These are phyloP conservation scores for Debaryomyces udenii DNA, from an alignment of 1,139 yeast genomes.

Conservation along the genomic window DNA sequence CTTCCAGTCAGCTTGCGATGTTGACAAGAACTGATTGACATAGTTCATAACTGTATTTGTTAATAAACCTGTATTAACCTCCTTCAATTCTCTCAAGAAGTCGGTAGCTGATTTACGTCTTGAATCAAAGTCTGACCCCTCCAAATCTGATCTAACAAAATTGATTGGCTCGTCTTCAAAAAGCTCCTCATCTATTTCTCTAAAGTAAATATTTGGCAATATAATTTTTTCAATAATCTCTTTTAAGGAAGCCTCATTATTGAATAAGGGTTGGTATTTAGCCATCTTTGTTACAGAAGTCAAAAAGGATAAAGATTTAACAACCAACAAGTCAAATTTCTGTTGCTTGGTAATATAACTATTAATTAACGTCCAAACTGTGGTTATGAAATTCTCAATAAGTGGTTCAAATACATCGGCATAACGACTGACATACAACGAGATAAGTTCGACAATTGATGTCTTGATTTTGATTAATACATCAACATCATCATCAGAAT, in stretches of 20 bases:
- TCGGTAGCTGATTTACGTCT: conserved; percentile 91
- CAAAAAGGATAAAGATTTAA: conserved; percentile 77
- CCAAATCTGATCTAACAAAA: conserved; percentile 87
- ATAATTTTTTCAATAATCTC: conserved; percentile 83
- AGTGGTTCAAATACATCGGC: conserved; percentile 85
- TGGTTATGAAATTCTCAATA: conserved; percentile 76
- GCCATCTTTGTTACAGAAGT: conserved; percentile 80
- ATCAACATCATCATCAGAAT: conserved; percentile 75
- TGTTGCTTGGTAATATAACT: conserved; percentile 63
- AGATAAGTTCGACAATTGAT: conserved; percentile 80
- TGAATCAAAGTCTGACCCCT: conserved; percentile 92
- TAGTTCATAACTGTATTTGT: conserved; percentile 80
- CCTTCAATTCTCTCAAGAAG: conserved; percentile 83
- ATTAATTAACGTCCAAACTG: conserved; percentile 79
- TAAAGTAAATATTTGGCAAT: conserved; percentile 82
- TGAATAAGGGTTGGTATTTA: conserved; percentile 60
- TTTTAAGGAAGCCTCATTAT: conserved; percentile 66
- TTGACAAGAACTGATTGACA: conserved; percentile 65
- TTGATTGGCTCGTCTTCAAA: conserved; percentile 98
- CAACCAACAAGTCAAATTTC: conserved; percentile 83
- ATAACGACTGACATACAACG: conserved; percentile 85
- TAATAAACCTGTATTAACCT: conserved; percentile 71
- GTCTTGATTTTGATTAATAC: conserved; percentile 75
- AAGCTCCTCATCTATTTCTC: conserved; percentile 85
- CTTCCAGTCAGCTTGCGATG: conserved; percentile 67